Evolutionary conservation across 257 asterid species (phyloP).

Genomic region (Fraxinus americana): DNA sequence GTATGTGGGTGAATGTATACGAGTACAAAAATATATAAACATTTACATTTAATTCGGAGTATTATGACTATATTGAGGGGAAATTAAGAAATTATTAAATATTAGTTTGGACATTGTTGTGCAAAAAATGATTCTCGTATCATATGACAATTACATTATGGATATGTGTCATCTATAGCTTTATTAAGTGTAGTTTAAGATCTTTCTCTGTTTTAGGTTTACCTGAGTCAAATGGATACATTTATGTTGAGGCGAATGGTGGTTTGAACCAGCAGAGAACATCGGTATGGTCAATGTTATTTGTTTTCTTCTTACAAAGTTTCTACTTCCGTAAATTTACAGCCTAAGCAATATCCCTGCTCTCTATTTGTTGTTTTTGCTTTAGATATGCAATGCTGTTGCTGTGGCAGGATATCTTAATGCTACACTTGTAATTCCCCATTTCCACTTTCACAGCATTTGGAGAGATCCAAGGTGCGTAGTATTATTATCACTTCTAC

Average conservation of each 20-base stretch:
- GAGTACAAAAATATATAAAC: too few species aligned
- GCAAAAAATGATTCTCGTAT: too few species aligned
- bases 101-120: too few species aligned
- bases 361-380: slow-evolving; percentile 28
- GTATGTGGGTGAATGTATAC: too few species aligned
- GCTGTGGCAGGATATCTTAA: slow-evolving; percentile 98
- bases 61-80: too few species aligned
- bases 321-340: slow-evolving; percentile 2
- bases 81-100: too few species aligned
- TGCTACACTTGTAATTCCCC: slow-evolving; percentile 93
- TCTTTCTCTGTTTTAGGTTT: slow-evolving; percentile 34
- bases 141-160: background rate
- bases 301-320: background rate
- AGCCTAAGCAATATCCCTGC: background rate
- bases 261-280: slow-evolving; percentile 98
- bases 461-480: slow-evolving; percentile 98
- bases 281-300: slow-evolving; percentile 54
- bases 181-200: slow-evolving; percentile 20
- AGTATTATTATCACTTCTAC: slow-evolving; percentile 12
- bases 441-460: slow-evolving; percentile 92
- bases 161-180: slow-evolving; percentile 19
- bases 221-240: slow-evolving; percentile 59
- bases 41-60: too few species aligned
- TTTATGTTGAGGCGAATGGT: slow-evolving; percentile 84
- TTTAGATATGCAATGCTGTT: slow-evolving; percentile 98